These are phyloP conservation scores for Xylariaceae sp. DNA, from an alignment of 2,329 filamentous ascomycete species.

Conservation along the genomic window DNA sequence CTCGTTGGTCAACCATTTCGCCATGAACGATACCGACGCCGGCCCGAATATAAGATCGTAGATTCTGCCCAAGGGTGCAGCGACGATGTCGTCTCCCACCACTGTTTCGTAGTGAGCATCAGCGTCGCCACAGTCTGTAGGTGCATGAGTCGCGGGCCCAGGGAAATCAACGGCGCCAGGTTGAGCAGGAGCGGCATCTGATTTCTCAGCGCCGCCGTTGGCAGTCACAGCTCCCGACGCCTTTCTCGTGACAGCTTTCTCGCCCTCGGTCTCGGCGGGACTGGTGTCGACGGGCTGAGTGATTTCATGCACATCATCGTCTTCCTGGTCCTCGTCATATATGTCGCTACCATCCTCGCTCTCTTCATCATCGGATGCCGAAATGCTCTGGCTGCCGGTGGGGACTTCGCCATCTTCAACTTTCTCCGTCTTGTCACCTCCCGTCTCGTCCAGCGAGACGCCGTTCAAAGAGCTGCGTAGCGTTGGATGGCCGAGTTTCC, in stretches of 20 bases:
- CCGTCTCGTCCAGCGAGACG: constrained; percentile 69
- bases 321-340: constrained; percentile 73
- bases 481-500: constrained; percentile 92
- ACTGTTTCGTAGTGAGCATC: constrained; percentile 76
- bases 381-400: constrained; percentile 44
- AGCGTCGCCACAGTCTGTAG: constrained; percentile 78
- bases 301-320: constrained; percentile 46
- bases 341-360: constrained; percentile 69
- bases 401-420: constrained; percentile 45
- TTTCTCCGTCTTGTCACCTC: constrained; percentile 89
- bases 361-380: constrained; percentile 48
- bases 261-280: constrained; percentile 45
- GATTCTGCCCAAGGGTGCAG: constrained; percentile 84
- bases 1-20: constrained; percentile 76
- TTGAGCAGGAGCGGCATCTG: constrained; percentile 37
- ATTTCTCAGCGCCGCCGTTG: constrained; percentile 44
- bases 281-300: constrained; percentile 32
- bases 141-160: constrained; percentile 70
- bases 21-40: constrained; percentile 71
- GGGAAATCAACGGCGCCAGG: constrained; percentile 61
- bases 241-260: constrained; percentile 63
- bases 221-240: constrained; percentile 49
- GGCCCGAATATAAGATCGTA: constrained; percentile 84
- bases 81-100: constrained; percentile 77
- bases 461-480: constrained; percentile 88